These are phyloP conservation scores for Stachybotrys elegans DNA, from an alignment of 2,329 filamentous ascomycete genomes.

Conservation along the genomic window DNA sequence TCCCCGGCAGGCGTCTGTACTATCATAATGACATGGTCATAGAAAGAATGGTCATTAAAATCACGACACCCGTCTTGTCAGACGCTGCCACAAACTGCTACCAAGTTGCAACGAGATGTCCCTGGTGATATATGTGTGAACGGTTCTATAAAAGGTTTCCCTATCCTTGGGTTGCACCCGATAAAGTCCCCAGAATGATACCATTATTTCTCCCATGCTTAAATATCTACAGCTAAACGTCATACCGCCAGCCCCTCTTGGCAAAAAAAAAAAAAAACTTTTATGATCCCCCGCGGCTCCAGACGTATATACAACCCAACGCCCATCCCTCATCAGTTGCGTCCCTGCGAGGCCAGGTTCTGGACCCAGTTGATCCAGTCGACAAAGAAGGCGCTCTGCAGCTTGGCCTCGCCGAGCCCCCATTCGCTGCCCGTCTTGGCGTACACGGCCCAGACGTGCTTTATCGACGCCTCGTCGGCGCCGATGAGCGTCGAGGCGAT, in stretches of 20 bases:
- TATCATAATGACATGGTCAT: constrained; percentile 29
- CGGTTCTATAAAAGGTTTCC: too few relatives aligned
- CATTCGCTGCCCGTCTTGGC: constrained; percentile 52
- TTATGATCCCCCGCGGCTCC: not conserved
- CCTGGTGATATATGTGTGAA: too few relatives aligned
- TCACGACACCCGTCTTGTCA: too few relatives aligned
- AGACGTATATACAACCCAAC: constrained; percentile 8
- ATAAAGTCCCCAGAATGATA: too few relatives aligned
- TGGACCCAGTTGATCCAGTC: constrained; percentile 74
- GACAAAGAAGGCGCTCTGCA: constrained; percentile 62
- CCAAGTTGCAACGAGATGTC: too few relatives aligned
- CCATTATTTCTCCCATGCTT: too few relatives aligned
- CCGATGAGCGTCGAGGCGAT: constrained; percentile 58
- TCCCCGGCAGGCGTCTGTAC: constrained; percentile 23
- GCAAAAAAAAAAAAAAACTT: too few relatives aligned
- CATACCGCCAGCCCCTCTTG: too few relatives aligned
- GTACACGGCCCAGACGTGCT: constrained; percentile 59
- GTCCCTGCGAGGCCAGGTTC: constrained; percentile 35
- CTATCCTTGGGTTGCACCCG: too few relatives aligned
- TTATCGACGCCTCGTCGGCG: constrained; percentile 46
- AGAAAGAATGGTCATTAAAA: constrained; percentile 31
- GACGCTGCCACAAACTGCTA: too few relatives aligned
- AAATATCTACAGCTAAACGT: too few relatives aligned
- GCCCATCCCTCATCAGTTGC: constrained; percentile 15
- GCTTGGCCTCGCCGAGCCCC: constrained; percentile 51